Evolutionary conservation across 768 basidiomycete genomes (phyloP), one percentile per base, ranked within the genome.

Genomic region (Pulveroboletus sp.): DNA sequence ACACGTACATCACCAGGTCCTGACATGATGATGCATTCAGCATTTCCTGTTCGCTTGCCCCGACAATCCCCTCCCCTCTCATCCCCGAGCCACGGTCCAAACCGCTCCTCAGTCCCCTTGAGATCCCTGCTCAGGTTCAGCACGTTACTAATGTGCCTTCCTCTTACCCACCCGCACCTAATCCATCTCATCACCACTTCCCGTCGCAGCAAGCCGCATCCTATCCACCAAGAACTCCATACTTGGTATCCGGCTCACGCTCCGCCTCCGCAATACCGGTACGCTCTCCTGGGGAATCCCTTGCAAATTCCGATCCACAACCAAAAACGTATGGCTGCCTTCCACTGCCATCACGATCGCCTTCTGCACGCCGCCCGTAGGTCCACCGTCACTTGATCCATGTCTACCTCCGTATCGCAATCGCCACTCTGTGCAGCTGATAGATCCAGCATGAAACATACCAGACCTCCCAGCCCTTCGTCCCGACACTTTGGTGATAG

Each of bases 261-360:
- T 90, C 41, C 84, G 76, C 9, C 88, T 90, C 35, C 90, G 78
- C 11, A 98, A 71, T 34, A 85, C 78, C 0, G 95, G 94, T 12
- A 97, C 81, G 21, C 88, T 94, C 69, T 98, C 97, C 95, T 94
- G 98, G 2, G 97, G 94, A 46, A 98, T 75, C 0, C 83, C 81
- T 60, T 94, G 90, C 11, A 94, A 71, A 50, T 89, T 84, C 69
- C 90, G 90, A 68, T 97, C 97, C 41, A 98, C 75, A 17, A 95
- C 79, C 51, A 98, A 73, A 72, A 97, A 95, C 31, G 84, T 67
- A 61, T 98, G 95, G 35, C 82, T 75, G 58, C 89, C 86, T 6
- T 70, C 56, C 21, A 58, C 64, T 5, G 44, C 52, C 13, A 48
- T 39, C 19, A 56, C 59, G 45, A 56, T 57, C 58, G 57, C 70